These are phyloP conservation scores for Schwanniomyces vanrijiae DNA, from an alignment of 805 yeast species.

Conservation along the genomic window DNA sequence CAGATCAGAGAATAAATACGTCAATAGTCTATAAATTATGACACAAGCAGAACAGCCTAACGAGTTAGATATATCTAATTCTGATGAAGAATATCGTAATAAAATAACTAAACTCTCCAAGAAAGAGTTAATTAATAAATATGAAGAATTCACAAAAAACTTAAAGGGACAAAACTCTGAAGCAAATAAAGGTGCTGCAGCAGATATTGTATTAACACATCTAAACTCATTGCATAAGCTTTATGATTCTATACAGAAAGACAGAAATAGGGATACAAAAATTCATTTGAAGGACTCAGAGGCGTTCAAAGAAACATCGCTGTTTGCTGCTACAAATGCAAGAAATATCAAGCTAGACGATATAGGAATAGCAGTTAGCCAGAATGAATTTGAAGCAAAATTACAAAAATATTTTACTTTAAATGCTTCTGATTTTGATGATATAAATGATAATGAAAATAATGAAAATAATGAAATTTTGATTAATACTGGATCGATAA, in stretches of 20 bases:
- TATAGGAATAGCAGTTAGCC: conserved; percentile 48
- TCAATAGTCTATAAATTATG: neutral
- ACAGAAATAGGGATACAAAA: conserved; percentile 32
- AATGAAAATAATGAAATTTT: conserved; percentile 6
- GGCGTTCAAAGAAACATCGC: conserved; percentile 58
- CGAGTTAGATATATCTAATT: neutral
- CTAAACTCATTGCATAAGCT: conserved; percentile 47
- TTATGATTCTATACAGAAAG: conserved; percentile 42
- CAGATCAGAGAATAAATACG: neutral
- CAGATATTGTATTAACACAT: conserved; percentile 45
- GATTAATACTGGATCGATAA: conserved; percentile 5
- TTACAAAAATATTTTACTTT: conserved; percentile 32
- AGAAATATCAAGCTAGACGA: conserved; percentile 60
- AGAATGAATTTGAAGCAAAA: conserved; percentile 45
- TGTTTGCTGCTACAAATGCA: conserved; percentile 64
- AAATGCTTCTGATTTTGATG: conserved; percentile 9
- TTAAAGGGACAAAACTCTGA: conserved; percentile 42
- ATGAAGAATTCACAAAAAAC: conserved; percentile 27
- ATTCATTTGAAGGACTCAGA: conserved; percentile 56
- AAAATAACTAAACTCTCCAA: conserved; percentile 19
- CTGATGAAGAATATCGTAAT: conserved; percentile 12
- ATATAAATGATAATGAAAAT: conserved; percentile 10
- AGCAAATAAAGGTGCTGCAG: conserved; percentile 60
- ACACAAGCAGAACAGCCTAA: neutral
- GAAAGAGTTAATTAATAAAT: conserved; percentile 18